These are phyloP conservation scores for Tetrahymena thermophila DNA, from an alignment of 73 alveolate species.

Conservation along the genomic window DNA sequence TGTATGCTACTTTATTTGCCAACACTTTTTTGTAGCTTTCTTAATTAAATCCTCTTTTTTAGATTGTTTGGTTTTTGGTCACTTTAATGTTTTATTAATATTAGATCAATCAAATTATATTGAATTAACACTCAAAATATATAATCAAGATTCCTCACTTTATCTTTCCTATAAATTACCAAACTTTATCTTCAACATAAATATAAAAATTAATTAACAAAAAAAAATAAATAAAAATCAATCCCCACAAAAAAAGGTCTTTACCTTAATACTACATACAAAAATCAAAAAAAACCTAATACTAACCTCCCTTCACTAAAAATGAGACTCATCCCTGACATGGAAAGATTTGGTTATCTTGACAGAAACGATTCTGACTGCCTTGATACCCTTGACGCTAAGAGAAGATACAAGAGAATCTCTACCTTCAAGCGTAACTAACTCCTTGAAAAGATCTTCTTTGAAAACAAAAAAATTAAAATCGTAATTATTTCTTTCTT, in stretches of 20 bases:
- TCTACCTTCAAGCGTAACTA: not conserved
- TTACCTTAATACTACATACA: not conserved
- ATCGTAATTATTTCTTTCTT: not conserved
- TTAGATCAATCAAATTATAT: not conserved
- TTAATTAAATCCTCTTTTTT: not conserved
- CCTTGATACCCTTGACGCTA: not conserved
- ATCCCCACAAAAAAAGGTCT: not conserved
- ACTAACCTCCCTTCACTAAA: not conserved
- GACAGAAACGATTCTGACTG: constrained; percentile 1
- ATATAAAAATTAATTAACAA: not conserved
- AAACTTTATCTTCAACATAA: not conserved
- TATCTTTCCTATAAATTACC: not conserved
- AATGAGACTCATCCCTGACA: constrained; percentile 3
- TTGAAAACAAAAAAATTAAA: not conserved
- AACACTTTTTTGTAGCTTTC: not conserved
- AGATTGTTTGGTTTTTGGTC: not conserved
- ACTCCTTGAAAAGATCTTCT: constrained; percentile 1
- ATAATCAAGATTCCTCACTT: not conserved
- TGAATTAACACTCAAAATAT: not conserved
- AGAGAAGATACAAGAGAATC: constrained; percentile 2
- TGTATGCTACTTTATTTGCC: not conserved
- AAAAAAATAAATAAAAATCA: not conserved
- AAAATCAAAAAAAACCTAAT: not conserved
- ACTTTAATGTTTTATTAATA: not conserved
- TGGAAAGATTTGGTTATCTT: not conserved